phyloP scores from a whole-genome alignment of 139 green algal species.

The Chlorella ohadii region DNA sequence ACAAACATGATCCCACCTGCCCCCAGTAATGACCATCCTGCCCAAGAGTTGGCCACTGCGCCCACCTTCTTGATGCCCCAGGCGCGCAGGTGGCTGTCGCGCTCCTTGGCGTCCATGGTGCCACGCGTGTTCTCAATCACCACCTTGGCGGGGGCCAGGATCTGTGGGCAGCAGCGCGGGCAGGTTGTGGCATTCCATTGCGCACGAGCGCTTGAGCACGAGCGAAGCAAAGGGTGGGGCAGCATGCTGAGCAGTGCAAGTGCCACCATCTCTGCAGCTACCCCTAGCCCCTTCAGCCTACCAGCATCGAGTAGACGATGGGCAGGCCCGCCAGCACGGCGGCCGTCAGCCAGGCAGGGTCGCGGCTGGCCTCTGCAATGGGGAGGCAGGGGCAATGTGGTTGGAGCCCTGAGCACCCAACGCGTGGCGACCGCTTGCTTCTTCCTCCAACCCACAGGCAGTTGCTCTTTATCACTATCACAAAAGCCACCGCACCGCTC shows the following conservation, averaged over 20 bases:
- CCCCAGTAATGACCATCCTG: too few species aligned
- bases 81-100: conserved; percentile 5
- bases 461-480: too few species aligned
- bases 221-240: too few species aligned
- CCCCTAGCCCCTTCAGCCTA: neutral
- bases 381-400: too few species aligned
- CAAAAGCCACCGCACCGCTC: neutral
- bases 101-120: neutral
- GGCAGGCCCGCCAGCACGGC: conserved; percentile 20
- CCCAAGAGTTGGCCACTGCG: too few species aligned
- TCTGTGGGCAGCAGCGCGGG: too few species aligned
- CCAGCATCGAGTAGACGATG: conserved; percentile 29
- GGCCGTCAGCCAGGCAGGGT: conserved; percentile 26
- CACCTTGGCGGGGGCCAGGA: conserved; percentile 24
- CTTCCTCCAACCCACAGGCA: too few species aligned
- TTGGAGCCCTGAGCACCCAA: neutral
- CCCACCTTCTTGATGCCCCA: conserved; percentile 33
- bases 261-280: neutral
- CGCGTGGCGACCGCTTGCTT: too few species aligned
- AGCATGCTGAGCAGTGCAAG: neutral
- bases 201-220: too few species aligned
- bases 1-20: neutral
- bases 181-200: too few species aligned
- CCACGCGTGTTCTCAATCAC: conserved; percentile 5
- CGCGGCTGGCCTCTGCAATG: conserved; percentile 17